Base-by-base conservation (phyloP, 257 asterid species). In the Nicotiana otophora region DNA sequence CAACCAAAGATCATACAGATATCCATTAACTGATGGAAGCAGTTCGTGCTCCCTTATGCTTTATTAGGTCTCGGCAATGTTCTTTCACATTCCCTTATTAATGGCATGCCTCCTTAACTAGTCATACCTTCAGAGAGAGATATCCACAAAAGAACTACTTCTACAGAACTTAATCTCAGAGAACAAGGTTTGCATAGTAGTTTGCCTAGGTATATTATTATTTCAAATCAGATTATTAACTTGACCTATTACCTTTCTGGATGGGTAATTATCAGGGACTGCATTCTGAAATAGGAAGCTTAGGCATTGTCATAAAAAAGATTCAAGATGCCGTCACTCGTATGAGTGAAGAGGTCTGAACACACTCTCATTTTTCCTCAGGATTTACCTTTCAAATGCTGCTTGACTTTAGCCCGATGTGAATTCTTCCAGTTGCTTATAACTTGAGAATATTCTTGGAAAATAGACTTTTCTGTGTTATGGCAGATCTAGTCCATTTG, bases 91-190 rank as follows among this genome's bases (percentile, higher is more conserved):
- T 33, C 81, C 68, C 33, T 64, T 78, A 17, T 10, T 55, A 26
- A 36, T 57, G 51, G 30, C 12, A 36, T 69, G 64, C 77, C 80
- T 42, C 51, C 90, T 85, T 88, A 84, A 87, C 88, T 61, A 82
- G 78, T 74, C 46, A 69, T 79, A 88, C 90, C 88, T 88, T 82
- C 91, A 88, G 90, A 87, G 84, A 79, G 87, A 85, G 62, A 31
- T 86, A 66, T 54, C 87, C 53, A 83, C 82, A n/a, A 88, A 88
- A 85, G 91, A 88, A 74, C 31, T 88, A 67, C n/a, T 87, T 42
- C 81, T 87, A 53, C 85, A 88, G 26, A 87, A 85, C 78, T 77
- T 88, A 57, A 65, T 81, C 31, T 81, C 75, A 26, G 88, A 88
- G 87, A 88, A 83, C 83, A 87, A 85, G 90, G 91, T 88, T 15